phyloP scores from a whole-genome alignment of 164 flowering plant species.

The Chimonanthus salicifolius region DNA sequence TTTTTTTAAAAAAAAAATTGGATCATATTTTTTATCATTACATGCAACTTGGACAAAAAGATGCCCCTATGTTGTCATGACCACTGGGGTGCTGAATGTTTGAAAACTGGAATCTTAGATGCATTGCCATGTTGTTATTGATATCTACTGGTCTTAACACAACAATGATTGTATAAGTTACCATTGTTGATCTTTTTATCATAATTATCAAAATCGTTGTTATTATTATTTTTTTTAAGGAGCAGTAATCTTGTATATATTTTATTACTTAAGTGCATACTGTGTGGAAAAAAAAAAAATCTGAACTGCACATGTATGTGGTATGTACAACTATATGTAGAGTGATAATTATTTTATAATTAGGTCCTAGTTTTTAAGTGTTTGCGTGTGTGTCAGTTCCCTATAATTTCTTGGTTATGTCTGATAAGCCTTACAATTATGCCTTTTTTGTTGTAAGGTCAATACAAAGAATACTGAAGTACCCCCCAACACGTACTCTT shows the following conservation, averaged over 20 bases:
- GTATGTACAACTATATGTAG: background rate
- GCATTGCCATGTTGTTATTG: too few species aligned
- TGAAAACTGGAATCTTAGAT: too few species aligned
- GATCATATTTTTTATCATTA: background rate
- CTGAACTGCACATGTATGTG: too few species aligned
- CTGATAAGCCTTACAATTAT: constrained; percentile 4
- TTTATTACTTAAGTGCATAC: too few species aligned
- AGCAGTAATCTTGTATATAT: too few species aligned
- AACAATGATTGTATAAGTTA: too few species aligned
- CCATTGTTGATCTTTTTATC: too few species aligned
- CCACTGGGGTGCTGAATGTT: too few species aligned
- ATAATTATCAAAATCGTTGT: too few species aligned
- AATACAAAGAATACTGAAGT: constrained; percentile 81
- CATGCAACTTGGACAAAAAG: background rate
- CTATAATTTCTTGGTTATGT: background rate
- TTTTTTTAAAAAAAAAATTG: background rate
- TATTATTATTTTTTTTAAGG: too few species aligned
- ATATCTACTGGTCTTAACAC: too few species aligned
- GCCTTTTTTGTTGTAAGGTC: constrained; percentile 42
- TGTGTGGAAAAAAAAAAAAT: too few species aligned
- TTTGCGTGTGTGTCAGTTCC: background rate
- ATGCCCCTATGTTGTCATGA: background rate
- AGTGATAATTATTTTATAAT: background rate
- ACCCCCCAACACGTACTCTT: constrained; percentile 88
- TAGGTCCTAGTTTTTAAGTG: background rate